Evolutionary conservation across 371 early-diverging fungal species (phyloP), one percentile per base, ranked within the genome.

Genomic region (Homolaphlyctis polyrhiza): DNA sequence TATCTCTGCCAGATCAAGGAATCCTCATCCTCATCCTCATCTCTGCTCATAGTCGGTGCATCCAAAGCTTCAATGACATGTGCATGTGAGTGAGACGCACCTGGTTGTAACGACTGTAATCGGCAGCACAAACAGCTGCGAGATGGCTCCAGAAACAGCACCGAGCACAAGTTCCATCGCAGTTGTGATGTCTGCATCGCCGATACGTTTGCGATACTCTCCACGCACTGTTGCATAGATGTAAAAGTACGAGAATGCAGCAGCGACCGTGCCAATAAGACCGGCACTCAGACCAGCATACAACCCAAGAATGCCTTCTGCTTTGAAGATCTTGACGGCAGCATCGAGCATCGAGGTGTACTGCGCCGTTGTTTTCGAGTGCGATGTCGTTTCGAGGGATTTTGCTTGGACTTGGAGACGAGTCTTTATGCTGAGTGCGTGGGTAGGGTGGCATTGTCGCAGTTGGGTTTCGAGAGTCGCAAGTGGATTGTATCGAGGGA

Each of bases 161-260:
- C 98, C 97, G 43, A 98, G 78, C 43, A 86, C n/a, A 57, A 95
- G 79, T 72, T 95, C 95, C 74, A 88, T 76, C 4, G 83, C 78
- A 3, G 91, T 91, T 2, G 89, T 84, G 28, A 89, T 71, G 74
- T 66, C 72, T 43, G 58, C 30, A 33, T 57, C 57, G n/a, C 58
- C 48, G 0, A 60, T 45, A 28, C 55, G 34, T 23, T 51, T 32
- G 54, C 29, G 63, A 30, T 67, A 60, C 36, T 35, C 64, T 50
- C 57, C 66, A 65, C 94, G 89, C 60, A 95, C 74, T 30, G 86
- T 77, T 36, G 89, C 87, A 79, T 95, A 95, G 67, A 91, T 93
- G 81, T 94, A 96, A 73, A 96, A 97, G 72, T 97, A 97, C 29
- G 93, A 90, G 70, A 96, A 96, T 61, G 90, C 91, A 50, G 89